phyloP scores from a whole-genome alignment of 2,329 filamentous ascomycete species.

The Pochonia chlamydosporia region DNA sequence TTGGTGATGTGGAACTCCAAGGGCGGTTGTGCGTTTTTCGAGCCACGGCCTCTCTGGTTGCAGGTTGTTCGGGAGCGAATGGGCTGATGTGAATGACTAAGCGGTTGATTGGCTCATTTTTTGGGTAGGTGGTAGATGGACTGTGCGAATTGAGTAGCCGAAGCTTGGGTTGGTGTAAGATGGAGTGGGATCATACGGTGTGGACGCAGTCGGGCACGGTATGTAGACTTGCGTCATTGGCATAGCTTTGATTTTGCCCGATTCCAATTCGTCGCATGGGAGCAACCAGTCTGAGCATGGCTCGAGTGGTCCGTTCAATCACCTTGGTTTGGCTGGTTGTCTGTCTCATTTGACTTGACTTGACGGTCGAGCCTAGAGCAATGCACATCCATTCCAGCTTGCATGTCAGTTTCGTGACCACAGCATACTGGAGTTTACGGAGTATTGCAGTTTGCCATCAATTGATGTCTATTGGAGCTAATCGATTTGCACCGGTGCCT shows the following conservation, averaged over 20 bases:
- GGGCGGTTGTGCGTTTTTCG: slow-evolving; percentile 16
- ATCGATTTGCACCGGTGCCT: no score
- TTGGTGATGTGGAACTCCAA: slow-evolving; percentile 8
- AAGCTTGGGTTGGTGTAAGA: no score
- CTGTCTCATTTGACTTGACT: background rate
- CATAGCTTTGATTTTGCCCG: slow-evolving; percentile 17
- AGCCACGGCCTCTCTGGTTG: slow-evolving; percentile 11
- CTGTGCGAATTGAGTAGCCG: slow-evolving; percentile 22
- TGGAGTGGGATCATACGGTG: background rate
- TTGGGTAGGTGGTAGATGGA: background rate
- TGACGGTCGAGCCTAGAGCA: background rate
- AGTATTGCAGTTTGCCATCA: no score
- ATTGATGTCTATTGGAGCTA: no score
- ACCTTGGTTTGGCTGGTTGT: background rate
- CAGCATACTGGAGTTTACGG: no score
- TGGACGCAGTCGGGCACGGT: background rate
- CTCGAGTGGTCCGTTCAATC: background rate
- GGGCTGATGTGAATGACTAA: slow-evolving; percentile 28
- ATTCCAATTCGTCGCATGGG: slow-evolving; percentile 16
- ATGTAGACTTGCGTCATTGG: slow-evolving; percentile 10
- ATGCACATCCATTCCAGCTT: background rate
- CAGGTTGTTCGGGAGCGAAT: slow-evolving; percentile 15
- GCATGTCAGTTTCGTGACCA: no score
- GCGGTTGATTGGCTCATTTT: slow-evolving; percentile 14
- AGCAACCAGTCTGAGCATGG: background rate